A percentile compares a stretch with the other conserved stretches of the same genome.
Conservation (phyloP, 2,329 filamentous ascomycete species). For the Fusarium penzigii region DNA sequence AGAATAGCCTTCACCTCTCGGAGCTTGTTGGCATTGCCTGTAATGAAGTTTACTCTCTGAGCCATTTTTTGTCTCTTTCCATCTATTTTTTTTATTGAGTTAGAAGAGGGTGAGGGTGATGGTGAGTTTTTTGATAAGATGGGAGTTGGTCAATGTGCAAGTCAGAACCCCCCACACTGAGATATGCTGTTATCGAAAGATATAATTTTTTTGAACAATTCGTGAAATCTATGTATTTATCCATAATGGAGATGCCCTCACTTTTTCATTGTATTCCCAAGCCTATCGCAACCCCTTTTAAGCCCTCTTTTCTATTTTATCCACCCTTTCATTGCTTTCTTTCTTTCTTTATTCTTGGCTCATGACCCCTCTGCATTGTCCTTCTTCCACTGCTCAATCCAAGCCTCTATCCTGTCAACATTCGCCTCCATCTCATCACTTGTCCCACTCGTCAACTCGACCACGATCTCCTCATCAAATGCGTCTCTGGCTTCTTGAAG, state of each 20-base stretch:
- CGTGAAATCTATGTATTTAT: neutral
- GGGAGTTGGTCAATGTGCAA: neutral
- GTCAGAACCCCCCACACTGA: too few relatives aligned
- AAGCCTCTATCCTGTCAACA: conserved; percentile 77
- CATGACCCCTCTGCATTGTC: conserved; percentile 45
- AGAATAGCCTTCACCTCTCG: conserved; percentile 87
- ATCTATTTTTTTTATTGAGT: neutral
- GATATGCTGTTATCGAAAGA: neutral
- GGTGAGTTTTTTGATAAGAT: neutral
- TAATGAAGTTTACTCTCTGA: conserved; percentile 80
- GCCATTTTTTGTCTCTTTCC: conserved; percentile 37
- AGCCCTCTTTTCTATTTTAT: neutral
- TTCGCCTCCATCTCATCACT: conserved; percentile 87
- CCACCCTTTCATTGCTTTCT: neutral
- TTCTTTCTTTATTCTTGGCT: neutral
- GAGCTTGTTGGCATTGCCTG: conserved; percentile 93
- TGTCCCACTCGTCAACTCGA: conserved; percentile 82
- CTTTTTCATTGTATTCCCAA: neutral
- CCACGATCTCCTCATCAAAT: conserved; percentile 84
- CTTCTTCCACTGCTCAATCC: conserved; percentile 81
- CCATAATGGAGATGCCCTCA: neutral
- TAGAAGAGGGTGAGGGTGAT: neutral
- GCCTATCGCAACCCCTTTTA: neutral
- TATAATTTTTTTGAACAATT: neutral
- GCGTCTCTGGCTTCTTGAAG: conserved; percentile 86